A percentile compares a stretch with the other conserved stretches of the same genome.
These are phyloP conservation scores for Yamadazyma spencermartinsiae DNA, from an alignment of 1,139 yeast species.

Conservation along the genomic window DNA sequence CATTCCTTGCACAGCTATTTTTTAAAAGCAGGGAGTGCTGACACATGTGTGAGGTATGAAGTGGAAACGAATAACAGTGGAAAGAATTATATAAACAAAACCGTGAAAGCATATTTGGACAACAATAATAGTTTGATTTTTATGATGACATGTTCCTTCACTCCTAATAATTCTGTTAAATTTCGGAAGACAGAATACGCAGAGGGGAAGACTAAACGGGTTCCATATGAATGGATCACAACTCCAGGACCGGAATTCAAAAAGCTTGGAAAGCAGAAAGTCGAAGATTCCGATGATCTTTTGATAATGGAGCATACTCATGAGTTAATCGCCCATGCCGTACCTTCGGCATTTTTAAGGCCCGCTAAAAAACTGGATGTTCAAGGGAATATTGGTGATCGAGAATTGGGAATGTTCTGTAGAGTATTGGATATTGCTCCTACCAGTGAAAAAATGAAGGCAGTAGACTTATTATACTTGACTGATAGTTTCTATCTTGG, in stretches of 20 bases:
- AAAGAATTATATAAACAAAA: conserved; percentile 31
- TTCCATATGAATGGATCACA: conserved; percentile 35
- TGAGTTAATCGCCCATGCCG: conserved; percentile 28
- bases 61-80: conserved; percentile 33
- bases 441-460: conserved; percentile 13
- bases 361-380: conserved; percentile 13
- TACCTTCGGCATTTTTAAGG: conserved; percentile 25
- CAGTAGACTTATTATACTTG: conserved; percentile 27
- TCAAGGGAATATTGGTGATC: conserved; percentile 24
- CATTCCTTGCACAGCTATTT: conserved; percentile 44
- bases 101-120: conserved; percentile 30
- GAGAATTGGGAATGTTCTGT: conserved; percentile 34
- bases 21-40: conserved; percentile 33
- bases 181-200: conserved; percentile 12
- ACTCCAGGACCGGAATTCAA: conserved; percentile 26
- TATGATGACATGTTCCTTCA: conserved; percentile 32
- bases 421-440: conserved; percentile 26
- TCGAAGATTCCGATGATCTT: conserved; percentile 25
- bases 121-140: conserved; percentile 28
- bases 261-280: conserved; percentile 24
- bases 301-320: conserved; percentile 21
- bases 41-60: conserved; percentile 27
- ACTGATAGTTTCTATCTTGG: conserved; percentile 38
- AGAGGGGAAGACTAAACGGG: conserved; percentile 18
- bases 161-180: conserved; percentile 28